Evolutionary conservation across 805 yeast genomes (phyloP).

Genomic region (Naumovozyma baii): DNA sequence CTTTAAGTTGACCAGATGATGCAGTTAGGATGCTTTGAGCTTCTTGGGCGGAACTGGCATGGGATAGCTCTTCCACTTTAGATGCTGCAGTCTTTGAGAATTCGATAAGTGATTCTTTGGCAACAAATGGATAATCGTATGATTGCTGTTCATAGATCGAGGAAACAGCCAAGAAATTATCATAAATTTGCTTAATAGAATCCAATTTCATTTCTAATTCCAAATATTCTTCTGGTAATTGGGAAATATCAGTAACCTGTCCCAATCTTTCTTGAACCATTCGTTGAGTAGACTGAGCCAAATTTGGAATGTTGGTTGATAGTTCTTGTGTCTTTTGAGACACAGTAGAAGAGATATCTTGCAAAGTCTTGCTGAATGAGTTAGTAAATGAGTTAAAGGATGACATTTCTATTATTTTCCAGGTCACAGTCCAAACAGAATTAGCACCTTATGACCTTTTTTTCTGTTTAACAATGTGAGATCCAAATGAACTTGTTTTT

Average conservation of each 20-base stretch:
- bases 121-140: conserved; percentile 74
- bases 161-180: conserved; percentile 44
- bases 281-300: conserved; percentile 75
- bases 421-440: too few species aligned
- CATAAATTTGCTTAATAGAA: conserved; percentile 59
- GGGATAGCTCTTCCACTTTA: conserved; percentile 56
- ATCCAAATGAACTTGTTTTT: too few species aligned
- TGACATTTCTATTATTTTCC: conserved; percentile 16
- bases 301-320: conserved; percentile 44
- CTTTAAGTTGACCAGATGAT: conserved; percentile 38
- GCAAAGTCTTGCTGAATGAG: conserved; percentile 23
- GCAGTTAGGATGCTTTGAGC: conserved; percentile 58
- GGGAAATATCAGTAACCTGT: conserved; percentile 72
- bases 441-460: too few species aligned
- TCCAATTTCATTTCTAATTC: conserved; percentile 68
- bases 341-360: conserved; percentile 25
- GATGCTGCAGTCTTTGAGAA: conserved; percentile 56
- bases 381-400: conserved; percentile 21
- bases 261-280: conserved; percentile 73
- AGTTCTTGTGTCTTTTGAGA: conserved; percentile 33
- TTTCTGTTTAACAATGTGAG: too few species aligned
- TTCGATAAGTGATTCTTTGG: conserved; percentile 64
- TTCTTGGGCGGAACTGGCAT: conserved; percentile 69
- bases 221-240: conserved; percentile 72
- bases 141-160: conserved; percentile 59